Evolutionary conservation across 73 alveolate species (phyloP).

Genomic region (Symbiodinium natans): DNA sequence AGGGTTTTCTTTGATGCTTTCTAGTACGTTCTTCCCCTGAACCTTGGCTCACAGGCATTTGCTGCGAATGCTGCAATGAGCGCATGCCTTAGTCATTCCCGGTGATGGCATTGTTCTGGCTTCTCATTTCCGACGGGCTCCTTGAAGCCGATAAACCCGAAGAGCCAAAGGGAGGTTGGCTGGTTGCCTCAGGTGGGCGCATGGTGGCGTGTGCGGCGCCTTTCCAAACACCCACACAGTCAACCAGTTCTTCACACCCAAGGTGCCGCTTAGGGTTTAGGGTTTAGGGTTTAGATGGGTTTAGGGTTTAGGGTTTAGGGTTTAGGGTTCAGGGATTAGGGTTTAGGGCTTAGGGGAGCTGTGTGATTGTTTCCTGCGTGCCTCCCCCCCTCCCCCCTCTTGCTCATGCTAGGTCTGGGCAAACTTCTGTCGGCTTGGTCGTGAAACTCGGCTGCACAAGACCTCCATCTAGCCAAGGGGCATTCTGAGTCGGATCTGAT

Average conservation of each 20-base stretch:
- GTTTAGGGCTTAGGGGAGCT: neutral
- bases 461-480: too few species aligned
- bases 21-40: neutral
- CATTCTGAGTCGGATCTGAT: too few species aligned
- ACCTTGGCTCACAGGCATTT: conserved; percentile 28
- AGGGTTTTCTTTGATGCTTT: neutral
- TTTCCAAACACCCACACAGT: conserved; percentile 73
- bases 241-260: conserved; percentile 76
- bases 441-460: neutral
- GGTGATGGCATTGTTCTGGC: too few species aligned
- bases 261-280: too few species aligned
- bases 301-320: neutral
- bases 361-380: neutral
- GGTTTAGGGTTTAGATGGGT: too few species aligned
- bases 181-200: too few species aligned
- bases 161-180: too few species aligned
- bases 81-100: too few species aligned
- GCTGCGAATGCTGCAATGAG: conserved; percentile 69
- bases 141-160: too few species aligned
- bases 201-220: conserved; percentile 29
- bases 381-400: neutral
- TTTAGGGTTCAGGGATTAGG: neutral
- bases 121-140: too few species aligned
- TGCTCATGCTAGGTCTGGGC: conserved; percentile 80
- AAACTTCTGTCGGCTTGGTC: conserved; percentile 78